Conservation (phyloP, 345 rosid genomes). For the Mercurialis annua region DNA sequence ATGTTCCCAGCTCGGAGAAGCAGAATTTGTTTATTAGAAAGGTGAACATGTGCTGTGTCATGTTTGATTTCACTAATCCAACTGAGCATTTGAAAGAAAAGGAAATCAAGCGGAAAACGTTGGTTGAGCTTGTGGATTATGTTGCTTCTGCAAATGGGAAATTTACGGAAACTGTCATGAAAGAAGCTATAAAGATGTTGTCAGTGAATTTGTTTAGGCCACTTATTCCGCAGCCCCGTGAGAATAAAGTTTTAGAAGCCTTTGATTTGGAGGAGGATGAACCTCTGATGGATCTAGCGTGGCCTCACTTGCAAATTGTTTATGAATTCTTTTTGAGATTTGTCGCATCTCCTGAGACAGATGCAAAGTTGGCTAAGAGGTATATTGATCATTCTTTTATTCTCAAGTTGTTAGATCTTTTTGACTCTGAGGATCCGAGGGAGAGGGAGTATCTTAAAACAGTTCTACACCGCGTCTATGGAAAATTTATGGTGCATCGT, state of each 20-base stretch:
- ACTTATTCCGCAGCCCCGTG: slow-evolving; percentile 57
- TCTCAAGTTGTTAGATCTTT: slow-evolving; percentile 54
- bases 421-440: slow-evolving; percentile 73
- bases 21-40: slow-evolving; percentile 50
- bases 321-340: slow-evolving; percentile 70
- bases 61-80: slow-evolving; percentile 65
- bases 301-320: slow-evolving; percentile 78
- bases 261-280: slow-evolving; percentile 75
- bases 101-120: slow-evolving; percentile 67
- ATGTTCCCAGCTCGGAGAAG: slow-evolving; percentile 56
- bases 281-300: slow-evolving; percentile 67
- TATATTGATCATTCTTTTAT: slow-evolving; percentile 62
- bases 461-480: slow-evolving; percentile 65
- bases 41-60: slow-evolving; percentile 50
- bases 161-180: slow-evolving; percentile 47
- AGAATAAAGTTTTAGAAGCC: slow-evolving; percentile 53
- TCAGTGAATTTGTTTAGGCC: slow-evolving; percentile 61
- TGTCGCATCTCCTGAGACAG: slow-evolving; percentile 70
- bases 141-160: slow-evolving; percentile 52
- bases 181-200: slow-evolving; percentile 64
- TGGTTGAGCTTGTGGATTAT: slow-evolving; percentile 71
- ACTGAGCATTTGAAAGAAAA: slow-evolving; percentile 59
- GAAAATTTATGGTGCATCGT: slow-evolving; percentile 72
- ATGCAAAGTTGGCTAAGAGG: slow-evolving; percentile 67
- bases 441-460: slow-evolving; percentile 70